phyloP scores from a whole-genome alignment of 164 flowering plant species.

The Stephania yunnanensis region DNA sequence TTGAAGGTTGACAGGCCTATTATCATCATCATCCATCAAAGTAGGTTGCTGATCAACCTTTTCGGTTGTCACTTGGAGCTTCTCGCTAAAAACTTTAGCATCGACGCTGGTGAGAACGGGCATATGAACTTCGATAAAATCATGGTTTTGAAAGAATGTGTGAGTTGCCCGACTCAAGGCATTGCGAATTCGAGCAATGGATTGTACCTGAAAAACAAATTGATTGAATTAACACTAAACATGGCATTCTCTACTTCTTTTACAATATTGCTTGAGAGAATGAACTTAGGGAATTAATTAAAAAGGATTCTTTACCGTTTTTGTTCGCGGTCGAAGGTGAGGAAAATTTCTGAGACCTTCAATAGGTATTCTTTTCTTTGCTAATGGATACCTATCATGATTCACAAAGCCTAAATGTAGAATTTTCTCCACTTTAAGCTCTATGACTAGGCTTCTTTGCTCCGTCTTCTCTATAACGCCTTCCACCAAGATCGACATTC shows the following conservation, averaged over 20 bases:
- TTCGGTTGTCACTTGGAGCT: constrained; percentile 44
- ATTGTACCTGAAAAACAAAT: constrained; percentile 53
- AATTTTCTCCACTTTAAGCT: constrained; percentile 63
- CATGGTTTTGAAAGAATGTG: constrained; percentile 64
- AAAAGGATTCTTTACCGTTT: constrained; percentile 38
- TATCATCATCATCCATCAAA: constrained; percentile 18
- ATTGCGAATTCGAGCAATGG: constrained; percentile 61
- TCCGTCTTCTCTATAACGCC: constrained; percentile 45
- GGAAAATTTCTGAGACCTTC: constrained; percentile 44
- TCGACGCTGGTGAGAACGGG: constrained; percentile 71
- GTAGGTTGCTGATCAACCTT: constrained; percentile 21
- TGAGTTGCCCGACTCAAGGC: constrained; percentile 55
- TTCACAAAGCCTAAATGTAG: constrained; percentile 73
- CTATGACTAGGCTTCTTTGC: constrained; percentile 44
- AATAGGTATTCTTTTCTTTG: constrained; percentile 58
- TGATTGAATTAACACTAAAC: too few species aligned
- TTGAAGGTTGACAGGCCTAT: constrained; percentile 35
- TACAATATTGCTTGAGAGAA: too few species aligned
- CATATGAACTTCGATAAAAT: constrained; percentile 60
- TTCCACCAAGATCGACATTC: constrained; percentile 78
- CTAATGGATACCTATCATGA: constrained; percentile 49
- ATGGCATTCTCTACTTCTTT: not conserved
- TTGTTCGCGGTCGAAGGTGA: constrained; percentile 79
- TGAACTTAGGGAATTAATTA: too few species aligned
- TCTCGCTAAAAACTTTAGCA: constrained; percentile 43